phyloP scores from a whole-genome alignment of 805 yeast species.

The Candida boleticola region DNA sequence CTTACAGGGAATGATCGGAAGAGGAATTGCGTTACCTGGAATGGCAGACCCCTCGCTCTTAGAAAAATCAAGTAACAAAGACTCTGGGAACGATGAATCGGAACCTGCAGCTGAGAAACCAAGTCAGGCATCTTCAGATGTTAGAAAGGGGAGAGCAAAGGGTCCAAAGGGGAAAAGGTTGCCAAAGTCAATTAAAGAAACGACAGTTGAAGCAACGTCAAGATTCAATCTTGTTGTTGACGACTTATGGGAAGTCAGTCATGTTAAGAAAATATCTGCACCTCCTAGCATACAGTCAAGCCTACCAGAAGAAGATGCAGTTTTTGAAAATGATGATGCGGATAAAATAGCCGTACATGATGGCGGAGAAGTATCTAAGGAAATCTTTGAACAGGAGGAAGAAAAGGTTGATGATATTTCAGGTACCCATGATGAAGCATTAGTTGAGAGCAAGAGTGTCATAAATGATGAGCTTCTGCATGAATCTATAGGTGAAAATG shows the following conservation, averaged over 20 bases:
- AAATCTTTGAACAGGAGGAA: no score
- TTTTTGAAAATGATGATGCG: background rate
- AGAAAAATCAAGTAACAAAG: slow-evolving; percentile 18
- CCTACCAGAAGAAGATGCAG: slow-evolving; percentile 3
- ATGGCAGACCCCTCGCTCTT: slow-evolving; percentile 47
- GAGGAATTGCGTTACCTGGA: slow-evolving; percentile 52
- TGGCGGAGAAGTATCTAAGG: no score
- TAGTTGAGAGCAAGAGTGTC: no score
- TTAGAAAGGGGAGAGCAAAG: slow-evolving; percentile 53
- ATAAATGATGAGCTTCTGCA: no score
- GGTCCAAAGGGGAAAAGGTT: slow-evolving; percentile 76
- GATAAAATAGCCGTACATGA: no score
- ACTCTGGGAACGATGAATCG: slow-evolving; percentile 11
- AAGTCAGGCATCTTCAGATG: slow-evolving; percentile 23
- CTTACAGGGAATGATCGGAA: slow-evolving; percentile 52
- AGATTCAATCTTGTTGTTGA: slow-evolving; percentile 31
- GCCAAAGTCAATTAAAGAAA: slow-evolving; percentile 54
- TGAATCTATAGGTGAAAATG: no score
- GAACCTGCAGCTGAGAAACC: slow-evolving; percentile 2
- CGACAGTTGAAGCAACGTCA: slow-evolving; percentile 32
- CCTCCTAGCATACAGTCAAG: background rate
- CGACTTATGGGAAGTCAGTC: slow-evolving; percentile 36
- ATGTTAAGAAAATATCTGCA: slow-evolving; percentile 1
- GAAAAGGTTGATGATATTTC: no score
- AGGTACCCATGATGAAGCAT: no score